Evolutionary conservation across 2,329 filamentous ascomycete species (phyloP).

Genomic region (Fusarium irregulare): DNA sequence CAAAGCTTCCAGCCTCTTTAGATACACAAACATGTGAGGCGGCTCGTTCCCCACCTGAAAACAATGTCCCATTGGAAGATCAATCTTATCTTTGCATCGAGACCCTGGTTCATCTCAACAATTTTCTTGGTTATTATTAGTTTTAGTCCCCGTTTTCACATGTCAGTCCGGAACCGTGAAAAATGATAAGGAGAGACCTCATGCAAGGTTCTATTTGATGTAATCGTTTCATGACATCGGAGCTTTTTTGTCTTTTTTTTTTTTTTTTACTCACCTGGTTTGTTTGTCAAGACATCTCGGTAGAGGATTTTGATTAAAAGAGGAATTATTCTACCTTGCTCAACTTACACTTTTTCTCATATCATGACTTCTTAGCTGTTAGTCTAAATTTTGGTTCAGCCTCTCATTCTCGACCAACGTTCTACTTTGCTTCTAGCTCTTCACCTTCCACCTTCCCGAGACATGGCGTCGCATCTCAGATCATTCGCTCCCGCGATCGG

Average conservation of each 20-base stretch:
- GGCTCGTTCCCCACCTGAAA: constrained; percentile 27
- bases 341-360: background rate
- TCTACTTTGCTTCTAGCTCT: background rate
- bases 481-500: constrained; percentile 41
- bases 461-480: constrained; percentile 34
- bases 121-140: constrained; percentile 17
- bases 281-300: constrained; percentile 6
- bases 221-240: constrained; percentile 15
- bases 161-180: constrained; percentile 32
- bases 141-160: constrained; percentile 40
- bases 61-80: constrained; percentile 34
- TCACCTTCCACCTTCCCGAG: background rate
- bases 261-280: constrained; percentile 1
- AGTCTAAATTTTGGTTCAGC: background rate
- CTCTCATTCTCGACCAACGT: background rate
- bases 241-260: background rate
- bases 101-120: constrained; percentile 38
- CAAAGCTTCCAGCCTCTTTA: background rate
- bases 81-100: constrained; percentile 29
- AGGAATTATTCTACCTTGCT: background rate
- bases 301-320: background rate
- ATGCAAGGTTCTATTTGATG: constrained; percentile 28
- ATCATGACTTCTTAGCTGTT: constrained; percentile 20
- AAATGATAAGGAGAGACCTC: constrained; percentile 26
- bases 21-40: constrained; percentile 17